Conservation (phyloP, 2,329 filamentous ascomycete genomes). For the Colletotrichum gloeosporioides region DNA sequence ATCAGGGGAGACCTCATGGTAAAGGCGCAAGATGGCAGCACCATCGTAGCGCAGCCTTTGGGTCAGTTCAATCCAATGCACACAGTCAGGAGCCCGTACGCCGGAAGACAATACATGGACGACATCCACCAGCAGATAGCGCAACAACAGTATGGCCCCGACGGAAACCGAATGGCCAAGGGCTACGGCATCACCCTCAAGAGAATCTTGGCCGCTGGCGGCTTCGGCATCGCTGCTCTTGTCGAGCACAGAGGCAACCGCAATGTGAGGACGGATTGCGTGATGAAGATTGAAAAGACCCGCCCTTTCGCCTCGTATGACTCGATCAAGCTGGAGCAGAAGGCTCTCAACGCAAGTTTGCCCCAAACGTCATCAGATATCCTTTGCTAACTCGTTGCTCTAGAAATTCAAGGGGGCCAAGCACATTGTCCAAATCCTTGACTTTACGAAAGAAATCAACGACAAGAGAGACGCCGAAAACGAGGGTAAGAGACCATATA, state of each 20-base stretch:
- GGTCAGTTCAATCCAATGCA: not conserved
- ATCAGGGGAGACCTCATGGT: not conserved
- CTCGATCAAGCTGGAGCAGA: constrained; percentile 6
- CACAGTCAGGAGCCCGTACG: not conserved
- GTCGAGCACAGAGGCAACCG: not conserved
- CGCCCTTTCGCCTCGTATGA: not conserved
- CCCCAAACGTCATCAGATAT: too few species aligned
- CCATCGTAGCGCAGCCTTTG: not conserved
- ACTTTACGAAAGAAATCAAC: constrained; percentile 23
- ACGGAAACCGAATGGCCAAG: not conserved
- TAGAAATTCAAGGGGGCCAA: constrained; percentile 29
- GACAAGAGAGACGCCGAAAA: not conserved
- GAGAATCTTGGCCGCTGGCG: constrained; percentile 31
- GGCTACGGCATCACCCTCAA: constrained; percentile 29
- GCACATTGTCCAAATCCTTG: constrained; percentile 31
- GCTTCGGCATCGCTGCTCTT: constrained; percentile 28
- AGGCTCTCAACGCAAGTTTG: constrained; percentile 1
- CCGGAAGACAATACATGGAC: not conserved
- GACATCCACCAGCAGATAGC: not conserved
- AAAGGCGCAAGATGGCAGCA: not conserved
- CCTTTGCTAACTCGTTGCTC: not conserved
- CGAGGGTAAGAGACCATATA: not conserved
- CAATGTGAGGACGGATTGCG: not conserved
- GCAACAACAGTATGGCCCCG: not conserved
- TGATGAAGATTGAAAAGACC: constrained; percentile 9